Base-by-base conservation (phyloP, 106 monocot genomes). In the Acorus gramineus region DNA sequence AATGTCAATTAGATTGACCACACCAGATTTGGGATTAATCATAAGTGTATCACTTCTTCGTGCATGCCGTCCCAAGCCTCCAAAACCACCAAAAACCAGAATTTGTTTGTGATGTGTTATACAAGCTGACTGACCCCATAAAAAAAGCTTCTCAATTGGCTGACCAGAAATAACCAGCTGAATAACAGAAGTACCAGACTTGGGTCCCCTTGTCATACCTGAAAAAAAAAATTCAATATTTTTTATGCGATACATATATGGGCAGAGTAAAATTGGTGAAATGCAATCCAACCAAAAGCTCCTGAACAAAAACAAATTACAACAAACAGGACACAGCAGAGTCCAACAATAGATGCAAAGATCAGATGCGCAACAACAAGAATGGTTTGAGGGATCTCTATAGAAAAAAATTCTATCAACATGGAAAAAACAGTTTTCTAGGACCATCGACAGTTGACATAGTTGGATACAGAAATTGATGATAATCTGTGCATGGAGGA, bases 61-160 rank as follows among this genome's bases (percentile, higher is more conserved):
- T 58, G 82, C 81, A 80, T 96, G 95, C 5, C 82, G 69, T 60
- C 95, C 95, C 63, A 77, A 14, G 47, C 95, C 95, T 60, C 95
- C 95, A 76, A 96, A 95, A 53, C 95, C 95, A 72, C 95, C 95
- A 82, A 96, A 96, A 4, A 90, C 65, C 42, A 90, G n/a, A 47
- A 96, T 69, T 45, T 79, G 50, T 42, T 72, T 55, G 8, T 48
- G 12, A 6, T 63, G 50, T 53, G 49, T 54, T 43, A 14, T 56
- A 63, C 82, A 82, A 46, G 87, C 76, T 63, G 95, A 78, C 11
- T 90, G 95, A 71, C 95, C 95, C 95, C 95, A 96, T 4, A 96
- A 76, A 55, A 73, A 87, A 43, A 90, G 80, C 71, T 81, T 90
- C 59, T 96, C 95, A 63, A 77, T 67, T 50, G 87, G 82, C 73